Percentiles rank a stretch among this genome's conserved stretches.
phyloP scores from a whole-genome alignment of 2,329 filamentous ascomycete species.

The Cadophora sp. region DNA sequence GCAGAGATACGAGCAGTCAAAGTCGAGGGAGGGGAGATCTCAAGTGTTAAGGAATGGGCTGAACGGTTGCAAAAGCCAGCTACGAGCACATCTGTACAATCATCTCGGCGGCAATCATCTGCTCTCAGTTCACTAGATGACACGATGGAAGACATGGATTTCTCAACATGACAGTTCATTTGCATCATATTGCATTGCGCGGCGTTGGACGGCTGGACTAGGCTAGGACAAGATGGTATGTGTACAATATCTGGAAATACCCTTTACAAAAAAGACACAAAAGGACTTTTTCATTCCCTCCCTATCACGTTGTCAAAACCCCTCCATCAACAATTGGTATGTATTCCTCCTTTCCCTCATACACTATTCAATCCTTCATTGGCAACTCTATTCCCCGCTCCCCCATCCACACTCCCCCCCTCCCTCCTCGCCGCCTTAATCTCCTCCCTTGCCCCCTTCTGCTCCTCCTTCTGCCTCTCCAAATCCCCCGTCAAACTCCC shows the following conservation, averaged over 20 bases:
- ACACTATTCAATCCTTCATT: slow-evolving; percentile 41
- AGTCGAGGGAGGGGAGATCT: slow-evolving; percentile 78
- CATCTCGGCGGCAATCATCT: slow-evolving; percentile 41
- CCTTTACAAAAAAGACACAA: slow-evolving; percentile 11
- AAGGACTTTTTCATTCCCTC: not conserved
- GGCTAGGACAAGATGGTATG: slow-evolving; percentile 23
- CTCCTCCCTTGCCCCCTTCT: slow-evolving; percentile 40
- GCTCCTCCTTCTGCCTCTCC: slow-evolving; percentile 44
- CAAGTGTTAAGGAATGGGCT: slow-evolving; percentile 72
- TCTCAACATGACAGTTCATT: slow-evolving; percentile 28
- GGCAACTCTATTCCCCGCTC: slow-evolving; percentile 37
- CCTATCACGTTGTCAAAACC: not conserved
- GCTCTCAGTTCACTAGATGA: slow-evolving; percentile 44
- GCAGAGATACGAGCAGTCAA: slow-evolving; percentile 74
- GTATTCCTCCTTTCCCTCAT: slow-evolving; percentile 24
- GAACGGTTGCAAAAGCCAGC: slow-evolving; percentile 46
- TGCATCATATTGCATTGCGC: slow-evolving; percentile 40
- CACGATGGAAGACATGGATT: slow-evolving; percentile 43
- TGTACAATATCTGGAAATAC: slow-evolving; percentile 29
- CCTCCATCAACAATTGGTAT: not conserved
- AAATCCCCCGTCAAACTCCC: slow-evolving; percentile 40
- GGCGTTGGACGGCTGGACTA: slow-evolving; percentile 36
- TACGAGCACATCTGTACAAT: slow-evolving; percentile 26
- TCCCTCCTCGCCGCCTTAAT: slow-evolving; percentile 37
- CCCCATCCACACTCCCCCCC: slow-evolving; percentile 42